Evolutionary conservation across 2,329 filamentous ascomycete species (phyloP), one percentile per base, ranked within the genome.

Genomic region (Aspergillus latus): DNA sequence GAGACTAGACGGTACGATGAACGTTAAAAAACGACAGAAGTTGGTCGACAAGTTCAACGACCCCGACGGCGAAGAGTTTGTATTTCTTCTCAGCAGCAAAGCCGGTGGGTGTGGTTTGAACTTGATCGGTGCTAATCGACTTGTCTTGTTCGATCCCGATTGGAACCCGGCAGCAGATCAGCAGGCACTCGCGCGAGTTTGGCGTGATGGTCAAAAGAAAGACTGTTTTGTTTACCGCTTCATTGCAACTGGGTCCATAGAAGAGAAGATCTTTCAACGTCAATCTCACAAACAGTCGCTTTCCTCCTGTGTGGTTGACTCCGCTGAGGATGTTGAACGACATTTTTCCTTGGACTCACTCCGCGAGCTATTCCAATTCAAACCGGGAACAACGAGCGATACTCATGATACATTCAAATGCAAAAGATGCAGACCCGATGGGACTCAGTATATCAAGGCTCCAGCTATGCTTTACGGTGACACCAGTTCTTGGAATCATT

Each of bases 221-320:
- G 94, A 99, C 69, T 99, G 94, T 69, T 99, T 99, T 67, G 94
- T 99, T 13, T 99, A 99, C 74, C 89, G 94, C n/a, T 99, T 99
- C 77, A 99, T 99, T 66, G 90, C 92, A 0, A 97, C 95, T 0
- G 94, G 94, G 3, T 97, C 92, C 0, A 99, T 99, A 59, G 94
- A 99, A 71, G 94, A 99, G 75, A 99, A 99, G 78, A 97, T 99
- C 64, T 99, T 99, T 78, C 94, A 99, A 74, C 88, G 95, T 8
- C 94, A 99, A 70, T 96, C 90, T 0, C 95, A 99, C 80, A 99
- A 99, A 76, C 94, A 99, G 75, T 95, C 91, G 6, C 80, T 99
- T 1, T 97, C 93, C 0, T 96, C 91, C 0, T 97, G 92, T 66
- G 94, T 99, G 4, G 94, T 99, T 6, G 94, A 99, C 74, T 92